These are phyloP conservation scores for Aphanocladium album DNA, from an alignment of 2,329 filamentous ascomycete genomes.

Conservation along the genomic window DNA sequence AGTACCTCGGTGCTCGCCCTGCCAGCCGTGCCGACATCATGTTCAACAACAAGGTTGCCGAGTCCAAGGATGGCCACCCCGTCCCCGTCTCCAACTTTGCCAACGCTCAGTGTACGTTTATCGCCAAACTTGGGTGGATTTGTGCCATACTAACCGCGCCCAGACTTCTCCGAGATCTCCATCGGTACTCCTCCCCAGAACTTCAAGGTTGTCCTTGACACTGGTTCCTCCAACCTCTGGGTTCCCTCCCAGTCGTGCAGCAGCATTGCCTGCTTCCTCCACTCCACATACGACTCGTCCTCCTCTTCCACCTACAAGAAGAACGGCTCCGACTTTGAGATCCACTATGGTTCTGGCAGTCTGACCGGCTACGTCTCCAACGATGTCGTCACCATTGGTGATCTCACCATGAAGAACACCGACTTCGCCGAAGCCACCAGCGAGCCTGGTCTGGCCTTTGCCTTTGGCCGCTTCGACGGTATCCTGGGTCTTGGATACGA, in stretches of 20 bases:
- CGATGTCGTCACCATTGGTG: slow-evolving; percentile 81
- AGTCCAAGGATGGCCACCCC: slow-evolving; percentile 64
- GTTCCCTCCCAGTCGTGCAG: slow-evolving; percentile 85
- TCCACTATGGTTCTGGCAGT: slow-evolving; percentile 91
- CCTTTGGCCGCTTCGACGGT: slow-evolving; percentile 95
- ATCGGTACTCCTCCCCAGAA: slow-evolving; percentile 87
- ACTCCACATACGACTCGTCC: slow-evolving; percentile 92
- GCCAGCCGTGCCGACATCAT: slow-evolving; percentile 66
- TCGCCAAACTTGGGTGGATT: background rate
- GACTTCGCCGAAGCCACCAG: slow-evolving; percentile 94
- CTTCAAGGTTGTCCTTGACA: slow-evolving; percentile 99
- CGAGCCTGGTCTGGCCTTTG: slow-evolving; percentile 94
- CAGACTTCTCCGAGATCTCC: slow-evolving; percentile 95
- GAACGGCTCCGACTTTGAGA: slow-evolving; percentile 90
- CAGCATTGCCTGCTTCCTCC: slow-evolving; percentile 97
- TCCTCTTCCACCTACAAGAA: slow-evolving; percentile 86
- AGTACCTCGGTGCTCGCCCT: slow-evolving; percentile 82
- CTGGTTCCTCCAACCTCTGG: slow-evolving; percentile 98
- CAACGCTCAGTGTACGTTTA: slow-evolving; percentile 90
- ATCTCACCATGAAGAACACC: slow-evolving; percentile 81
- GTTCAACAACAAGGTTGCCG: slow-evolving; percentile 69
- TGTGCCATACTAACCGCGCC: slow-evolving; percentile 15
- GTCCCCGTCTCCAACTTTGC: slow-evolving; percentile 95
- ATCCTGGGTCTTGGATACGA: slow-evolving; percentile 94
- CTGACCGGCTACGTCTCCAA: slow-evolving; percentile 90